Conservation (phyloP, 2,329 filamentous ascomycete genomes). For the Fusarium xylarioides region DNA sequence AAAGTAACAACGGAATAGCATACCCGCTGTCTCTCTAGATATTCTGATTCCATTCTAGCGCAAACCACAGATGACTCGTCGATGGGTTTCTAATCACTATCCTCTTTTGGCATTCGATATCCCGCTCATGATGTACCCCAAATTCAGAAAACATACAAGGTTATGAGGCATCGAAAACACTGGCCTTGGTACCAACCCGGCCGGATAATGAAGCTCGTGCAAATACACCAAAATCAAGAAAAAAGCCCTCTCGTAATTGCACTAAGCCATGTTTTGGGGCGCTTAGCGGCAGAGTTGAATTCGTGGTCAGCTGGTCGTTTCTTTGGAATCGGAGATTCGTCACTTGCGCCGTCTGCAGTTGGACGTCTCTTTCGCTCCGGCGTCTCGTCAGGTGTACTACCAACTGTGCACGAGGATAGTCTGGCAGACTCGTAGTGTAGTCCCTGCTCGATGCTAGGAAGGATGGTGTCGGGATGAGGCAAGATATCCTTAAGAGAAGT, state of each 20-base stretch:
- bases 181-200: background rate
- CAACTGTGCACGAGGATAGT: background rate
- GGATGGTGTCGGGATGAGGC: background rate
- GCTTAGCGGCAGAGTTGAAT: background rate
- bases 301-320: background rate
- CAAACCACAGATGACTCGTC: background rate
- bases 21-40: background rate
- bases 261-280: background rate
- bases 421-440: no score
- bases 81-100: background rate
- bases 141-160: background rate
- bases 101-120: background rate
- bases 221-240: background rate
- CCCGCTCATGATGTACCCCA: background rate
- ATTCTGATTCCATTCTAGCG: no score
- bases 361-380: background rate
- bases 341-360: background rate
- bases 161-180: background rate
- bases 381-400: background rate
- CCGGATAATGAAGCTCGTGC: background rate
- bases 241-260: background rate
- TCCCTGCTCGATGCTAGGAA: background rate
- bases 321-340: background rate
- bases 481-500: background rate
- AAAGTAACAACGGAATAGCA: background rate